Evolutionary conservation across 495 filamentous ascomycete genomes (phyloP), one percentile per base, ranked within the genome.

Genomic region (Neurospora terricola): DNA sequence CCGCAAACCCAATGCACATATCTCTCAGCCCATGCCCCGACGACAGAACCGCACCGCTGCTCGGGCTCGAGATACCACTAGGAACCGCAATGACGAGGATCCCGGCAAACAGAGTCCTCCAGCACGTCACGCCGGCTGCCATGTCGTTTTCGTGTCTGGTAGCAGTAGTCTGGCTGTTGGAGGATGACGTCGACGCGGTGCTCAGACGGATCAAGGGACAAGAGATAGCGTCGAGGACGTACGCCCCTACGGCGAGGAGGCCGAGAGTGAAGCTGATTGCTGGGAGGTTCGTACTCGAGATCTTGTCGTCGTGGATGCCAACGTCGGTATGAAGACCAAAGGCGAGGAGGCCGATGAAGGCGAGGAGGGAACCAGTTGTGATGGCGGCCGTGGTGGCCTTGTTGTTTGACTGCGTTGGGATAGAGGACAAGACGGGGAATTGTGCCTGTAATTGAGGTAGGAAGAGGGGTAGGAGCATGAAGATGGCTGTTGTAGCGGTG

Each of bases 121-220:
- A 81, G 68, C 76, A 80, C 9, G 72, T 54, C 0, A 83, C 78
- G 21, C 79, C 80, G 8, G 77, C 80, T 36, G 73, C 72, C 84
- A 86, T 86, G 71, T 86, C 84, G 3, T 79, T 80, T 2, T 79
- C 82, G 4, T 78, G 79, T 3, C 83, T 78, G 39, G 83, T 77
- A 34, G 80, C 79, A 30, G 81, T 76, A 23, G 76, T 78, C 5
- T 84, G 75, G 73, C 81, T 86, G 21, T 62, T 16, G 54, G 54
- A 14, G 11, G 81, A 77, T 16, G 74, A 79, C 7, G 83, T 85
- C 73, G 84, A 85, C 40, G 80, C 79, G 5, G 83, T 84, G 59
- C 82, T 84, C 23, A 62, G 1, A 9, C 77, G 72, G 34, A 86
- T 77, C n/a, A 84, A 73, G 5, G 83, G 82, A 5, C 75, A 70